Evolutionary conservation across 2,329 filamentous ascomycete genomes (phyloP), one percentile per base, ranked within the genome.

Genomic region (Fusarium drepaniforme): DNA sequence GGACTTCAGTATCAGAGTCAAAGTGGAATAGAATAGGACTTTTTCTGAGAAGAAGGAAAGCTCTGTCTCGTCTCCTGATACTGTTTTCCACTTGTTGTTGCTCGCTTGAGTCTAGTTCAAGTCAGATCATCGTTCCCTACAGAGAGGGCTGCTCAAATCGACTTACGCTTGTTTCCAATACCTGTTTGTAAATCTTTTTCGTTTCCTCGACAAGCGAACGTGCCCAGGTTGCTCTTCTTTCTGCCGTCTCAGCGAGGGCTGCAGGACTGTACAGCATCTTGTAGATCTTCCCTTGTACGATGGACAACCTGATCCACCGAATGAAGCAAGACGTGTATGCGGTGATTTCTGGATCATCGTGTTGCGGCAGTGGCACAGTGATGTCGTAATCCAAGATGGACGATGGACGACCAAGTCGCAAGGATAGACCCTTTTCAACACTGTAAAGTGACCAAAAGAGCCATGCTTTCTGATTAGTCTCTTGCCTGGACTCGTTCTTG

Each of bases 381-480:
- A 57, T 57, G 13, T 57, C 53, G 13, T 57, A 57, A 35, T 57
- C 53, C n/a, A 57, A 57, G 33, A 60, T 60, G 23, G 35, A 60
- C 1, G 57, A 60, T 18, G 57, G 57, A 21, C 57, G 57, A 8
- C 57, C 57, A 23, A 60, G 57, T 38, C 57, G 57, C 3, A 60
- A 28, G 21, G 57, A 60, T 9, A 60, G 57, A 1, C 57, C 57
- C 23, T 60, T 60, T 23, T 60, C 57, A 13, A 60, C 57, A 42
- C 57, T 60, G 21, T 60, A 60, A 6, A 60, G 57, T 15, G 57
- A 60, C 57, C 57, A 60, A 9, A 60, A 60, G 37, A 60, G 57
- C 57, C 57, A 60, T 42, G 57, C 57, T 28, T 60, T 42, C 23
- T 42, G 57, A 28, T 60, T 40, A 4, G 57, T 60, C 15, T 42